A percentile compares a stretch with the other conserved stretches of the same genome.
phyloP scores from a whole-genome alignment of 805 yeast genomes.

The Saccharomycopsis amapae region DNA sequence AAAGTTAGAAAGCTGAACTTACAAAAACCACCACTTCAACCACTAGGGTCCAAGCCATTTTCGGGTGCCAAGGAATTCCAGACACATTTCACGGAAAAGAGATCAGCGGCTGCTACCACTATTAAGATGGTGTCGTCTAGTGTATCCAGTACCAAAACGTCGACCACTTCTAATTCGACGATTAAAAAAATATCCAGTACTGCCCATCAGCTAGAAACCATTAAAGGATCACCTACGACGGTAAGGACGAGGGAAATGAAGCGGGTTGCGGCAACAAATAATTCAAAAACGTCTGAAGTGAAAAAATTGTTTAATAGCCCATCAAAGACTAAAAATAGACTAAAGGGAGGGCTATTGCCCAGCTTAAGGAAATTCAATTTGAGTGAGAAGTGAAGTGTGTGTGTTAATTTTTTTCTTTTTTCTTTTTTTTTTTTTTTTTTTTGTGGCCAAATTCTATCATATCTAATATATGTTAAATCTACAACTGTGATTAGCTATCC shows the following conservation, averaged over 20 bases:
- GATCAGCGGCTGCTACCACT: neutral
- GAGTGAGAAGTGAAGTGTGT: neutral
- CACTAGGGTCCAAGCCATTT: slow-evolving; percentile 2
- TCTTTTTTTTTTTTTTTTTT: neutral
- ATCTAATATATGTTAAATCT: neutral
- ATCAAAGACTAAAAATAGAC: slow-evolving; percentile 4
- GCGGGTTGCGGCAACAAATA: neutral
- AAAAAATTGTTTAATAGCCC: slow-evolving; percentile 14
- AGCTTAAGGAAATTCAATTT: slow-evolving; percentile 16
- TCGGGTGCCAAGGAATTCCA: neutral
- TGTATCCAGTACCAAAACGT: neutral
- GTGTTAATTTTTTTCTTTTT: neutral
- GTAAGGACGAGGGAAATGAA: neutral
- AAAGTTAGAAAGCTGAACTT: slow-evolving; percentile 10
- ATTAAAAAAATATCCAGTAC: neutral
- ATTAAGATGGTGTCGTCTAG: neutral
- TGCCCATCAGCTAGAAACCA: slow-evolving; percentile 8
- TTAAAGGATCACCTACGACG: slow-evolving; percentile 12
- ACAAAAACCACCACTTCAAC: slow-evolving; percentile 22
- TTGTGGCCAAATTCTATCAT: neutral
- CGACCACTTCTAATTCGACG: neutral
- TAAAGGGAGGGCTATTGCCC: slow-evolving; percentile 15
- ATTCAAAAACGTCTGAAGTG: neutral
- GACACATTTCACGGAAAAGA: slow-evolving; percentile 1
- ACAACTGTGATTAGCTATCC: no score